phyloP scores from a whole-genome alignment of 352 stramenopile species.

The Hyaloperonospora arabidopsidis region DNA sequence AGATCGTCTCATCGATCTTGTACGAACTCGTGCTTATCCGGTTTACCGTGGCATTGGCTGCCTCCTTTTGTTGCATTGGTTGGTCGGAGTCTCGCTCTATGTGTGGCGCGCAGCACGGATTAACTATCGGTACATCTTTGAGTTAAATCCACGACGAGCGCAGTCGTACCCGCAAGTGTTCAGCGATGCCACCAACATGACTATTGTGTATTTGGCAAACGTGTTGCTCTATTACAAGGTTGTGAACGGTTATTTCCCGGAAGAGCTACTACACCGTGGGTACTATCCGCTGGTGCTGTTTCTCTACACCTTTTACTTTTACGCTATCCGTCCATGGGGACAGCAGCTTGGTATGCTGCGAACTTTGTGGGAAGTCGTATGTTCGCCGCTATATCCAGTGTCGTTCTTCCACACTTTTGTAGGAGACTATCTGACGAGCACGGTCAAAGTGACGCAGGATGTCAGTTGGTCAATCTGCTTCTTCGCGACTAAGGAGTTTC shows the following conservation, averaged over 20 bases:
- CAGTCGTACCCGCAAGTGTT: conserved; percentile 89
- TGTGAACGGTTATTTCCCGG: conserved; percentile 79
- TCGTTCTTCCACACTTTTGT: conserved; percentile 93
- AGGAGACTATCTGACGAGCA: conserved; percentile 80
- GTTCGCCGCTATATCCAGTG: conserved; percentile 86
- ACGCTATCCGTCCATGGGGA: conserved; percentile 85
- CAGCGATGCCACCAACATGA: conserved; percentile 93
- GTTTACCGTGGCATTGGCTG: conserved; percentile 93
- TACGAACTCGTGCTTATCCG: conserved; percentile 82
- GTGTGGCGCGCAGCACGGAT: conserved; percentile 86
- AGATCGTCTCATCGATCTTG: conserved; percentile 67
- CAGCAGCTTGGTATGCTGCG: conserved; percentile 78
- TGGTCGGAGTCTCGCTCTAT: conserved; percentile 86
- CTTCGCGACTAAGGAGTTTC: conserved; percentile 91
- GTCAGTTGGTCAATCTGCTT: conserved; percentile 93
- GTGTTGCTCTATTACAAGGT: conserved; percentile 97
- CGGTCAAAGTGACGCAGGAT: conserved; percentile 79
- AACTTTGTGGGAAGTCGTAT: conserved; percentile 86
- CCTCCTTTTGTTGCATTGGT: conserved; percentile 93
- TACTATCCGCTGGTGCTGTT: conserved; percentile 91
- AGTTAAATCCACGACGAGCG: conserved; percentile 81
- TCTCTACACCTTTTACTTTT: conserved; percentile 89
- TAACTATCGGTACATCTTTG: conserved; percentile 95
- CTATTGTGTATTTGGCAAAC: conserved; percentile 90
- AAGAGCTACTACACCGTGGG: conserved; percentile 72